Conservation (phyloP, 371 early-diverging fungal genomes). For the Enteropsectra breve region DNA sequence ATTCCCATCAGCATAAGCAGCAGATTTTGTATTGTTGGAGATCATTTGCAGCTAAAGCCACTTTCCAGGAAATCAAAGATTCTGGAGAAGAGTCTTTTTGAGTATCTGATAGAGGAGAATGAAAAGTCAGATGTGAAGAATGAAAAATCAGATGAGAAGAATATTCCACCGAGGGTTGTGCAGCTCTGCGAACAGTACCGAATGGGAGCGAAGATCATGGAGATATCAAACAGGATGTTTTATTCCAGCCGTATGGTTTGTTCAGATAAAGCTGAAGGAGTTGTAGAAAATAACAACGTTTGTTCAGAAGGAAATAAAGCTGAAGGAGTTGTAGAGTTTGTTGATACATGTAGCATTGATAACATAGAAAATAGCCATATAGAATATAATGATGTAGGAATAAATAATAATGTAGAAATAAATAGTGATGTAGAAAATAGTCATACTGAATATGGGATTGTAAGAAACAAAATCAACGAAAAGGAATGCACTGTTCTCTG, state of each 20-base stretch:
- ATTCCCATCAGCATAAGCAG: slow-evolving; percentile 76
- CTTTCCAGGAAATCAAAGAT: slow-evolving; percentile 62
- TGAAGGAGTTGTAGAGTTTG: slow-evolving; percentile 32
- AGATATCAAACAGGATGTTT: slow-evolving; percentile 70
- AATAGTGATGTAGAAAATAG: no score
- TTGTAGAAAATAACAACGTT: no score
- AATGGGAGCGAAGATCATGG: slow-evolving; percentile 84
- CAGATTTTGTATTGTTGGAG: slow-evolving; percentile 84
- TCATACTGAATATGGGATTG: slow-evolving; percentile 67
- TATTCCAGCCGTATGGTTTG: slow-evolving; percentile 66
- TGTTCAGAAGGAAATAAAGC: slow-evolving; percentile 34
- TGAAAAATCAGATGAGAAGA: no score
- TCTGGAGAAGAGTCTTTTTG: slow-evolving; percentile 46
- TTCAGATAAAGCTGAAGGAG: slow-evolving; percentile 30
- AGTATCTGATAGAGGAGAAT: slow-evolving; percentile 57
- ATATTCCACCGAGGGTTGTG: no score
- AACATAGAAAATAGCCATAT: slow-evolving; percentile 2
- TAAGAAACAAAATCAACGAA: slow-evolving; percentile 60
- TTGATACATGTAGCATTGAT: slow-evolving; percentile 39
- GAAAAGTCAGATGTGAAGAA: no score
- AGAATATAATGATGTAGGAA: no score
- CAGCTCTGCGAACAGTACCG: slow-evolving; percentile 80
- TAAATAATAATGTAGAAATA: no score
- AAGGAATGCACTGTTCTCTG: slow-evolving; percentile 72
- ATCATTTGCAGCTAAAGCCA: slow-evolving; percentile 92